Evolutionary conservation across 495 filamentous ascomycete species (phyloP).

Genomic region (Hypoxylon trugodes): DNA sequence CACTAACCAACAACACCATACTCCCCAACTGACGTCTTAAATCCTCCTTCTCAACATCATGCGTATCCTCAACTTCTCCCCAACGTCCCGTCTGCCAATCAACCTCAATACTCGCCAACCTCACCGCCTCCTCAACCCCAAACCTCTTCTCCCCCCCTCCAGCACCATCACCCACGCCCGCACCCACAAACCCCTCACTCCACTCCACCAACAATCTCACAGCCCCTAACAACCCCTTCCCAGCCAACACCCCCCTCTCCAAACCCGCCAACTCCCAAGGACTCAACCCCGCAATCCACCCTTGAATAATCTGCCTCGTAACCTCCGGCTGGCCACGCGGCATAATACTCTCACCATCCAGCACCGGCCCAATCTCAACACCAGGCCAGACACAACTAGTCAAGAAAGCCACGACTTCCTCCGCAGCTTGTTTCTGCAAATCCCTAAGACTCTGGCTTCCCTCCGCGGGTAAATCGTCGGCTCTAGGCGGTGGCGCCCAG

Average conservation of each 20-base stretch:
- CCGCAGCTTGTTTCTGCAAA: conserved; percentile 71
- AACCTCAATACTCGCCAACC: conserved; percentile 83
- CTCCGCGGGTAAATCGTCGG: conserved; percentile 45
- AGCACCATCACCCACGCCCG: conserved; percentile 33
- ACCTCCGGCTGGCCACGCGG: conserved; percentile 73
- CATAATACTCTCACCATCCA: conserved; percentile 77
- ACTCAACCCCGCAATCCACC: conserved; percentile 77
- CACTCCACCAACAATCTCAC: conserved; percentile 84
- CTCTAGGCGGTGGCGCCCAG: conserved; percentile 70
- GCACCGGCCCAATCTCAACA: conserved; percentile 74
- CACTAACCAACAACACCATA: conserved; percentile 79
- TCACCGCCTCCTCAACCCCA: conserved; percentile 75
- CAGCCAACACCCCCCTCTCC: conserved; percentile 81
- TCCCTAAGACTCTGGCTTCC: conserved; percentile 66
- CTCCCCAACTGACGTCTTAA: conserved; percentile 87
- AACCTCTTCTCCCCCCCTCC: conserved; percentile 48
- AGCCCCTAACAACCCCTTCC: conserved; percentile 84
- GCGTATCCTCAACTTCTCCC: conserved; percentile 98
- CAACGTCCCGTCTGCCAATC: conserved; percentile 89
- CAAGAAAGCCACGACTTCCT: conserved; percentile 74
- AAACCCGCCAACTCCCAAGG: conserved; percentile 85
- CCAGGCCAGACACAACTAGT: conserved; percentile 85
- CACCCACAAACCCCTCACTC: conserved; percentile 72
- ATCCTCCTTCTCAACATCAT: conserved; percentile 96
- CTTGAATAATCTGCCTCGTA: conserved; percentile 76